Percentiles rank a stretch among this genome's conserved stretches.
Conservation (phyloP, 176 grass and related monocot species). For the Zea luxurians region DNA sequence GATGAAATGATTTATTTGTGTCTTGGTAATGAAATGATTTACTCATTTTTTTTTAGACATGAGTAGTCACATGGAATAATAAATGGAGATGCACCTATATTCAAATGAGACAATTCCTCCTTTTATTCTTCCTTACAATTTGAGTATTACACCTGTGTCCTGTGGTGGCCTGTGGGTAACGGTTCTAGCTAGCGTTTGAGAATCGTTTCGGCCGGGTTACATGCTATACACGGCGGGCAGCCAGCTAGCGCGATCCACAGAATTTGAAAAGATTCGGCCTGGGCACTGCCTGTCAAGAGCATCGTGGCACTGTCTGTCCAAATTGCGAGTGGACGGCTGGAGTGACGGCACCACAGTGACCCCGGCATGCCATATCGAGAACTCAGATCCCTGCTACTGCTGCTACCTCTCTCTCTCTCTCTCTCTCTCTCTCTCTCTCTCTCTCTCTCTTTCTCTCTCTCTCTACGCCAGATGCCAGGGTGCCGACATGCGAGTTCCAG, state of each 20-base stretch:
- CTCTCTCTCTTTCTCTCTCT: not conserved
- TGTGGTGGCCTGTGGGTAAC: not conserved
- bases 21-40: no score
- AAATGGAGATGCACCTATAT: no score
- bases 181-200: not conserved
- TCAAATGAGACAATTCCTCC: no score
- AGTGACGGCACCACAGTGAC: constrained; percentile 39
- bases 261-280: constrained; percentile 47
- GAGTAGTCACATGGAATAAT: no score
- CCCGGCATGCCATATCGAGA: constrained; percentile 26
- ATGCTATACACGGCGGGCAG: not conserved
- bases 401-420: not conserved
- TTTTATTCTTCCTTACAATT: no score
- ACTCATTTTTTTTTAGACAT: no score
- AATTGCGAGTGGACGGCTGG: constrained; percentile 44
- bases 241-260: constrained; percentile 20
- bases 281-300: constrained; percentile 34
- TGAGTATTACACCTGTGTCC: no score
- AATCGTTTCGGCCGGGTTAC: not conserved
- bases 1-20: no score
- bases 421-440: not conserved
- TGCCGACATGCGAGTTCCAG: not conserved
- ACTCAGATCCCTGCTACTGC: constrained; percentile 9
- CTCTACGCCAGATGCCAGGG: not conserved
- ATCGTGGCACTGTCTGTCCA: constrained; percentile 48